phyloP scores from a whole-genome alignment of 345 rosid species.

The Corchorus olitorius region DNA sequence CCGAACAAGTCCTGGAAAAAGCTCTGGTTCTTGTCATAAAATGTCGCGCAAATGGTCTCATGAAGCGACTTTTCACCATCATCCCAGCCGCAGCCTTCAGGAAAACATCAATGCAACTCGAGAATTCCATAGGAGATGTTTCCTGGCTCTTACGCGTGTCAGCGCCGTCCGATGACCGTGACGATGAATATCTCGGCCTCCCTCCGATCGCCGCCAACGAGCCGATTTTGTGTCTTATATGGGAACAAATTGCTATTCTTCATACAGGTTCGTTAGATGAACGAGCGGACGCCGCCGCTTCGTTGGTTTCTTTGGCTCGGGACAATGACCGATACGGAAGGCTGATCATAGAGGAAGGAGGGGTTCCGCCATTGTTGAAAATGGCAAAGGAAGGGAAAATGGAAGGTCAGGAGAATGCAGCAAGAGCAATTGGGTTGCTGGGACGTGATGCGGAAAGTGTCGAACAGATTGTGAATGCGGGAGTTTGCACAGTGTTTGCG shows the following conservation, averaged over 20 bases:
- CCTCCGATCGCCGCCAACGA: constrained; percentile 90
- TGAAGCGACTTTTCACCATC: constrained; percentile 76
- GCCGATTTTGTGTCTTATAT: constrained; percentile 77
- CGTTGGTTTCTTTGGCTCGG: constrained; percentile 74
- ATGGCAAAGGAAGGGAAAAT: constrained; percentile 70
- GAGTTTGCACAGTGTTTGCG: constrained; percentile 72
- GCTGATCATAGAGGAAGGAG: constrained; percentile 87
- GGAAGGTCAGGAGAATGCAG: constrained; percentile 85
- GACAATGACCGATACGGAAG: constrained; percentile 77
- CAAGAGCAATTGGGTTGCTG: constrained; percentile 72
- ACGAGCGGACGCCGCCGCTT: constrained; percentile 74
- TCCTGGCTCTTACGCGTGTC: constrained; percentile 80
- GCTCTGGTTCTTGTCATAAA: constrained; percentile 59
- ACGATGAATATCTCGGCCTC: constrained; percentile 67
- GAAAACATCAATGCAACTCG: constrained; percentile 64
- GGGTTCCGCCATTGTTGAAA: constrained; percentile 74
- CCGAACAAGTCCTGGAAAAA: constrained; percentile 75
- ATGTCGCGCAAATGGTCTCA: constrained; percentile 66
- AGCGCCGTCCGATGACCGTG: constrained; percentile 54
- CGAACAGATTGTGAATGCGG: constrained; percentile 75
- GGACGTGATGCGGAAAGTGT: constrained; percentile 78
- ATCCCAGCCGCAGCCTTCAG: constrained; percentile 81
- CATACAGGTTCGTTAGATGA: constrained; percentile 62
- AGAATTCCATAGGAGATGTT: constrained; percentile 79
- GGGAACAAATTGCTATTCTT: constrained; percentile 86